Base-by-base conservation (phyloP, 2,329 filamentous ascomycete species). In the Colletotrichum sp. region DNA sequence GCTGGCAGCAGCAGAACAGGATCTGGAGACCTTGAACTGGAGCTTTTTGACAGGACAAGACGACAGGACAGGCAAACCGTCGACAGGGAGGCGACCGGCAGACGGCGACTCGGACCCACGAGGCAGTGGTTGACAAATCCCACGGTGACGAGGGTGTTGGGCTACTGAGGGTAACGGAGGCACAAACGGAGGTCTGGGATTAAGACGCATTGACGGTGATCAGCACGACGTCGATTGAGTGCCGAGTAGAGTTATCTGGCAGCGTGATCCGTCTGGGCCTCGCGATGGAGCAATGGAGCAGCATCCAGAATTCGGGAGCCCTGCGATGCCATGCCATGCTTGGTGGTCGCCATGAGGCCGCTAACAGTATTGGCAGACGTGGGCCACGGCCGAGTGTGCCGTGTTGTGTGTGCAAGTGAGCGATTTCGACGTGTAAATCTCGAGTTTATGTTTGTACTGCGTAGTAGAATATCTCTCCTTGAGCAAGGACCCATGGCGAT, bases 131-230 rank as follows among this genome's bases (percentile, higher is more conserved):
- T 61, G 69, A 72, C 32, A 32, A 56, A 24, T 12, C 43, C 43
- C 43, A 48, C 43, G 43, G 43, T 30, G 56, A 26, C 58, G 58
- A 24, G 34, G 66, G 10, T 52, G 13, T 68, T 59, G 55, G 67
- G 30, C 18, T 12, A 38, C 26, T 30, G n/a, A 34, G 18, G 36
- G 34, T 26, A 32, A n/a, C 62, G 34, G 62, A 65, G 13, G 12
- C n/a, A 14, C 21, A 62, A 62, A 69, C 67, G 67, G 67, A 69
- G 67, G 67, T 69, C 56, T 48, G 56, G 67, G 55, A 69, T 69
- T 62, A 21, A 62, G 56, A 48, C 58, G 34, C 28, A 56, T 55
- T 30, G 38, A 36, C 59, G 13, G 38, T 71, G 68, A 63, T 71
- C 59, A 63, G 38, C 59, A 43, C n/a, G 34, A 38, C 32, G 34